phyloP scores from a whole-genome alignment of 768 basidiomycete species.

The Galerina sulciceps region DNA sequence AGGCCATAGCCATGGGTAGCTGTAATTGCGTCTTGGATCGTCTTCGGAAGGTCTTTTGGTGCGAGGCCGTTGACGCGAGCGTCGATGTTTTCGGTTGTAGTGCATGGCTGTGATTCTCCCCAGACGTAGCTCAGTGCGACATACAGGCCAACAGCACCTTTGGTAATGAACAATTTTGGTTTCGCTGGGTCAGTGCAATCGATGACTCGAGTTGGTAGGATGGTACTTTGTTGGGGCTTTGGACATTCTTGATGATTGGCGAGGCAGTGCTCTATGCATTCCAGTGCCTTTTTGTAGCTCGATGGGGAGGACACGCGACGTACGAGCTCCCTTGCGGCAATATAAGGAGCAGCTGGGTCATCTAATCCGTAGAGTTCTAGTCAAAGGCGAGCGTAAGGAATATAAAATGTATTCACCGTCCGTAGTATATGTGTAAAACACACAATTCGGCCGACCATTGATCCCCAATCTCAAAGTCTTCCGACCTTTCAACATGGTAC shows the following conservation, averaged over 20 bases:
- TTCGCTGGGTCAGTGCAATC: slow-evolving; percentile 3
- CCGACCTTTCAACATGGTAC: too few relatives aligned
- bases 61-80: neutral
- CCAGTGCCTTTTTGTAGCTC: slow-evolving; percentile 4
- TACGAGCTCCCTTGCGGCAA: slow-evolving; percentile 2
- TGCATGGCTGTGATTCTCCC: slow-evolving; percentile 4
- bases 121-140: slow-evolving; percentile 13
- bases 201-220: slow-evolving; percentile 13
- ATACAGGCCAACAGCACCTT: neutral
- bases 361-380: neutral
- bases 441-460: too few relatives aligned
- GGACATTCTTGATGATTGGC: slow-evolving; percentile 3
- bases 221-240: neutral
- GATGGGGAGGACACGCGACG: neutral
- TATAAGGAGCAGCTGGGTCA: neutral
- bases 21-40: slow-evolving; percentile 7
- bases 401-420: too few relatives aligned
- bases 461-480: too few relatives aligned
- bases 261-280: neutral
- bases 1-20: slow-evolving; percentile 1
- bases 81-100: slow-evolving; percentile 11
- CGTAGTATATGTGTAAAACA: too few relatives aligned
- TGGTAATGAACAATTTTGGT: slow-evolving; percentile 9
- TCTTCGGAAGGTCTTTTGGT: neutral
- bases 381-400: neutral